Base-by-base conservation (phyloP, 2,329 filamentous ascomycete genomes). In the Cephalotrichum gorgonifer region DNA sequence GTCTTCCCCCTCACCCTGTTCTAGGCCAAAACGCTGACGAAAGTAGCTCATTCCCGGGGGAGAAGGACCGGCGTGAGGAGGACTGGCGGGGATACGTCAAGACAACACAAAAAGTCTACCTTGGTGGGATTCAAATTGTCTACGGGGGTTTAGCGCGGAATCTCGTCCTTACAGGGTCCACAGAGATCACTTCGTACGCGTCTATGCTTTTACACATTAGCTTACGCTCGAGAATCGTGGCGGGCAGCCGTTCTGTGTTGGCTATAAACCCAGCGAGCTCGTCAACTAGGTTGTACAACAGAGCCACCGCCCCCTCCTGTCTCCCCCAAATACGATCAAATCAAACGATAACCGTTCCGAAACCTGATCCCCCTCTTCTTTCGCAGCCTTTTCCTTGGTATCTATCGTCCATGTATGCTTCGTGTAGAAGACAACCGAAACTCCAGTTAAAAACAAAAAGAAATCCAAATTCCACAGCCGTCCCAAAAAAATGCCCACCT, bases 1-100 rank as follows among this genome's bases (percentile, higher is more conserved):
- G n/a, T n/a, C n/a, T 17, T n/a, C 11, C 9, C 41, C 17, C 6
- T 12, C 1, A 27, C 3, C 30, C 15, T 20, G 6, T 20, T 22
- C 8, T 11, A 39, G 17, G 35, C 9, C 17, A 4, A 39, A 20
- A 20, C 20, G 5, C 26, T 44, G 15, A 44, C 43, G 14, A 8
- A 15, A 1, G 8, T 54, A 89, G 85, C 74, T 89, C 65, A 88
- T 88, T 60, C 85, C 85, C 3, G 85, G 85, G 57, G 85, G 85
- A 45, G 85, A 88, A 63, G 85, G 85, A 4, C 85, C 85, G 12
- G 69, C 59, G 15, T 43, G 57, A 59, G 14, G 53, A 57, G 26
- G 6, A n/a, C n/a, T n/a, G n/a, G 20, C 59, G 52, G 26, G 44
- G 26, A 44, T 28, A 35, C 17, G n/a, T 23, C 41, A 23, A 50